Evolutionary conservation across 768 basidiomycete genomes (phyloP).

Genomic region (Podaxis rugospora): DNA sequence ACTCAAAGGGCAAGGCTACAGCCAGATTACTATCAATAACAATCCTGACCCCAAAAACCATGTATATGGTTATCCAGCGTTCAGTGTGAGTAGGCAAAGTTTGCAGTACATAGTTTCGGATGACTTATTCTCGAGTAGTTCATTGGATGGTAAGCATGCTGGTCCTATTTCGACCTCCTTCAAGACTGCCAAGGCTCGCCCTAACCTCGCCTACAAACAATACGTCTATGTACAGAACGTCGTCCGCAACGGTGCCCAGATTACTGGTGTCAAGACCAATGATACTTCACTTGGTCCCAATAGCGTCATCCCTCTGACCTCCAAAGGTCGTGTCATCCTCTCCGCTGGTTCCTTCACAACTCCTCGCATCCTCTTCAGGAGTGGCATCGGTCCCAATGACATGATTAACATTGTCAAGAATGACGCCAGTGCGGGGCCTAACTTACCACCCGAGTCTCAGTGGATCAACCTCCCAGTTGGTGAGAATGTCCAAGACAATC

Average conservation of each 20-base stretch:
- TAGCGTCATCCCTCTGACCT: slow-evolving; percentile 49
- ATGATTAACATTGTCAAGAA: slow-evolving; percentile 45
- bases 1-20: slow-evolving; percentile 45
- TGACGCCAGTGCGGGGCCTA: slow-evolving; percentile 38
- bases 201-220: slow-evolving; percentile 47
- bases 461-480: slow-evolving; percentile 63
- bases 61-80: slow-evolving; percentile 49
- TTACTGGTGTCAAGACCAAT: slow-evolving; percentile 60
- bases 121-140: slow-evolving; percentile 22
- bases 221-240: slow-evolving; percentile 47
- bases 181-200: slow-evolving; percentile 46
- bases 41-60: slow-evolving; percentile 55
- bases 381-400: slow-evolving; percentile 58
- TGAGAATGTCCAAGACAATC: slow-evolving; percentile 49
- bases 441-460: slow-evolving; percentile 41
- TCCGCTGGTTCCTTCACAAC: slow-evolving; percentile 55
- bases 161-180: slow-evolving; percentile 61
- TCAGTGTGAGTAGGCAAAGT: slow-evolving; percentile 25
- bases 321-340: slow-evolving; percentile 57
- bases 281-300: slow-evolving; percentile 51
- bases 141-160: slow-evolving; percentile 40
- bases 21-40: slow-evolving; percentile 50
- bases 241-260: slow-evolving; percentile 49
- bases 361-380: slow-evolving; percentile 52
- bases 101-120: neutral